phyloP scores from a whole-genome alignment of 2,329 filamentous ascomycete genomes.

The Hypomyces perniciosus region DNA sequence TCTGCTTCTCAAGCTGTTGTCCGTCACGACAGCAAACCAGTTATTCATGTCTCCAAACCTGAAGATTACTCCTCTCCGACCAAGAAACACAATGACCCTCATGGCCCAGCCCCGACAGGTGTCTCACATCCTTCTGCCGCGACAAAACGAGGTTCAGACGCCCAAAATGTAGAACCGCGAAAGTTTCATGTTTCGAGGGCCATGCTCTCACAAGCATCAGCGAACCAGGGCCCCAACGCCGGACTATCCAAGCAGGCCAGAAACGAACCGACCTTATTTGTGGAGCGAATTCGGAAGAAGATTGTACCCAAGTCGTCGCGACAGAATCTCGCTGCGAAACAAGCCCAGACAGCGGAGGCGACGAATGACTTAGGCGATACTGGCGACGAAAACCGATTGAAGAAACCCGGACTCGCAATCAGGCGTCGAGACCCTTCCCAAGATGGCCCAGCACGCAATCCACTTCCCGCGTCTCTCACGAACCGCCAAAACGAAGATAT shows the following conservation, averaged over 20 bases:
- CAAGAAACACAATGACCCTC: conserved; percentile 11
- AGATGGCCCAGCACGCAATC: conserved; percentile 17
- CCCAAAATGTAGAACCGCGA: conserved; percentile 32
- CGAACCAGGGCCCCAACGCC: conserved; percentile 16
- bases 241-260: conserved; percentile 37
- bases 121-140: conserved; percentile 9
- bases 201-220: conserved; percentile 30
- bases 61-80: conserved; percentile 22
- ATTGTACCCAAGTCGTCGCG: conserved; percentile 18
- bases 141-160: conserved; percentile 3
- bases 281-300: conserved; percentile 45
- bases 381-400: conserved; percentile 23
- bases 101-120: neutral
- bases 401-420: conserved; percentile 28
- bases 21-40: conserved; percentile 27
- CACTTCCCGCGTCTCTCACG: conserved; percentile 29
- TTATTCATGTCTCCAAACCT: conserved; percentile 44
- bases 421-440: conserved; percentile 20
- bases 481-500: conserved; percentile 37
- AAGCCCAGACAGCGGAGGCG: neutral
- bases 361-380: conserved; percentile 8
- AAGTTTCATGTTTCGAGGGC: conserved; percentile 51
- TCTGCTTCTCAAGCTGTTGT: conserved; percentile 18
- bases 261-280: conserved; percentile 45
- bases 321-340: conserved; percentile 16